phyloP scores from a whole-genome alignment of 1,284 basidiomycete species.

The Tetrapyrgos nigripes region DNA sequence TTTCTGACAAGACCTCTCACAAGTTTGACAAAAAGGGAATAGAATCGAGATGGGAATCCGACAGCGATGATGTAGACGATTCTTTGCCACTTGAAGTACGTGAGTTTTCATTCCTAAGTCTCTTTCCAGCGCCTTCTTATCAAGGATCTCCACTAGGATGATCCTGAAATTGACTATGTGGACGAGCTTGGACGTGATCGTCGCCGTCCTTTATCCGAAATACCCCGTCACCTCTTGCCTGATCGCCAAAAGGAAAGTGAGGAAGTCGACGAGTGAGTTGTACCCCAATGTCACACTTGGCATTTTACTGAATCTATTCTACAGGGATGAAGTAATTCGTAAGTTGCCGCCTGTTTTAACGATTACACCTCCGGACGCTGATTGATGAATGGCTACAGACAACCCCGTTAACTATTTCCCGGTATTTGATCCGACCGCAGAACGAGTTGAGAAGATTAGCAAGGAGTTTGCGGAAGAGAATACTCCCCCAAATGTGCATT shows the following conservation, averaged over 20 bases:
- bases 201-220: constrained; percentile 72
- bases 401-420: constrained; percentile 84
- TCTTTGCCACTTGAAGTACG: constrained; percentile 54
- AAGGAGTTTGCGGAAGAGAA: constrained; percentile 77
- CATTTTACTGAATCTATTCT: constrained; percentile 8
- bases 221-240: constrained; percentile 72
- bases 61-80: constrained; percentile 79
- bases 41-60: constrained; percentile 61
- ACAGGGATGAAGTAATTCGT: constrained; percentile 49
- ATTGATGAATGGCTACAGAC: too few relatives aligned
- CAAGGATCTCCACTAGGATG: constrained; percentile 49
- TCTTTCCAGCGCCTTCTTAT: neutral
- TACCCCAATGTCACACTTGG: constrained; percentile 8
- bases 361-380: too few relatives aligned
- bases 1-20: neutral
- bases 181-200: constrained; percentile 87
- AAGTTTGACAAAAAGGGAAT: constrained; percentile 78
- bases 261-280: constrained; percentile 61
- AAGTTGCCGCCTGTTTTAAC: constrained; percentile 34
- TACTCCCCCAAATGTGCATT: constrained; percentile 79
- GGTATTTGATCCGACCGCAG: constrained; percentile 81
- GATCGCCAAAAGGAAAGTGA: constrained; percentile 36
- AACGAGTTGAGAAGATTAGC: constrained; percentile 78
- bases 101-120: constrained; percentile 41
- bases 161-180: constrained; percentile 83